Percentiles rank a stretch among this genome's conserved stretches.
Conservation (phyloP, 2,329 filamentous ascomycete species). For the Didymella keratinophila region DNA sequence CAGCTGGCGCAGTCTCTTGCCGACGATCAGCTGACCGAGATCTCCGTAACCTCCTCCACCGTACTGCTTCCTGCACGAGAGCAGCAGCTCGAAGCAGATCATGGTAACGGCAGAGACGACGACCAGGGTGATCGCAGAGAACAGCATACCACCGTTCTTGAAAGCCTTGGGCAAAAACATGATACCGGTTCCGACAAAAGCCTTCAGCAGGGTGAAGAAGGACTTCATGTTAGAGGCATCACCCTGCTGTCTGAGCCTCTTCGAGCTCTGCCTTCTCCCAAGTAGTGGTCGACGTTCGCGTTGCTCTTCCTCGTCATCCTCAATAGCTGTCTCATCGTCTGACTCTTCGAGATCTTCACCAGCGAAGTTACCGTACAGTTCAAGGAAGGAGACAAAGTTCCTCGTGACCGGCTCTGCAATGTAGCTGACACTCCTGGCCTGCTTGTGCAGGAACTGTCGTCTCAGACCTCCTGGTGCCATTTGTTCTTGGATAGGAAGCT, state of each 20-base stretch:
- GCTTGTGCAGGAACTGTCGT: slow-evolving; percentile 59
- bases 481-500: slow-evolving; percentile 55
- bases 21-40: slow-evolving; percentile 71
- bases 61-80: slow-evolving; percentile 69
- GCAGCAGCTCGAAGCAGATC: slow-evolving; percentile 74
- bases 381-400: slow-evolving; percentile 78
- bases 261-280: slow-evolving; percentile 62
- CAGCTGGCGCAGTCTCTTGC: slow-evolving; percentile 67
- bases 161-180: slow-evolving; percentile 85
- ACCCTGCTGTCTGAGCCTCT: slow-evolving; percentile 58
- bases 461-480: slow-evolving; percentile 63
- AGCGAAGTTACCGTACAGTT: slow-evolving; percentile 78
- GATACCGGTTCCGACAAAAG: slow-evolving; percentile 81
- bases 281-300: slow-evolving; percentile 69
- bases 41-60: slow-evolving; percentile 79
- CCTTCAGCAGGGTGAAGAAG: slow-evolving; percentile 80
- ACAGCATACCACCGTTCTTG: slow-evolving; percentile 78
- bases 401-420: slow-evolving; percentile 66
- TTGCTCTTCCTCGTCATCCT: slow-evolving; percentile 61
- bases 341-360: slow-evolving; percentile 71
- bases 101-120: slow-evolving; percentile 71
- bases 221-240: slow-evolving; percentile 75
- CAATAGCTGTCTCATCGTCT: slow-evolving; percentile 64
- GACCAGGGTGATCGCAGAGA: slow-evolving; percentile 74
- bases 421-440: slow-evolving; percentile 51